phyloP scores from a whole-genome alignment of 140 eudicot species.

The Erigeron philadelphicus region DNA sequence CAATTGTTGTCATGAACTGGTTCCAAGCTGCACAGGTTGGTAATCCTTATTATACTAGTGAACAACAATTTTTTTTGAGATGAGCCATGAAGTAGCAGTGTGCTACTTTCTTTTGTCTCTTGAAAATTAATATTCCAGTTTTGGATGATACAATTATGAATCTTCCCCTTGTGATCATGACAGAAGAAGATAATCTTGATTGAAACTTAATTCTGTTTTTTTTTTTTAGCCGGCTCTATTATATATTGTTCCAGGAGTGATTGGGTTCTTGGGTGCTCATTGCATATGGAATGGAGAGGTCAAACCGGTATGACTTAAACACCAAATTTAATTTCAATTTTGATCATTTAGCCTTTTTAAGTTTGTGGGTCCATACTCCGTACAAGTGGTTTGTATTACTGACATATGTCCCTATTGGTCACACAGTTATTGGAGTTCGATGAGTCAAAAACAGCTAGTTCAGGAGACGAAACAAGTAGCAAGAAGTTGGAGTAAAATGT shows the following conservation, averaged over 20 bases:
- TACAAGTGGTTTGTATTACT: not conserved
- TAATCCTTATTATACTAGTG: not conserved
- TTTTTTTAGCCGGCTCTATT: slow-evolving; percentile 86
- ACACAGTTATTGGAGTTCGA: slow-evolving; percentile 70
- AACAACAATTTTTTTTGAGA: not conserved
- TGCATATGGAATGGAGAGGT: slow-evolving; percentile 95
- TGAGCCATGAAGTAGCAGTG: not conserved
- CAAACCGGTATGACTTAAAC: slow-evolving; percentile 54
- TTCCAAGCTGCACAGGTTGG: slow-evolving; percentile 99
- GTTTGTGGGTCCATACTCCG: not conserved
- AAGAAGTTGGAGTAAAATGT: slow-evolving; percentile 51
- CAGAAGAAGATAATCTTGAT: too few relatives aligned
- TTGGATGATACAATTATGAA: too few relatives aligned
- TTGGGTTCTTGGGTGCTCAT: slow-evolving; percentile 91
- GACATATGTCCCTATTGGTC: slow-evolving; percentile 1
- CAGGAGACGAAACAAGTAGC: slow-evolving; percentile 39
- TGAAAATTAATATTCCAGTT: too few relatives aligned
- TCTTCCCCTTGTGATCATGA: too few relatives aligned
- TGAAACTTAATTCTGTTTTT: not conserved
- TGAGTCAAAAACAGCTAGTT: slow-evolving; percentile 49
- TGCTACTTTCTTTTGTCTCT: too few relatives aligned
- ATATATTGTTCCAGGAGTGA: slow-evolving; percentile 84
- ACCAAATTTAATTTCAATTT: not conserved
- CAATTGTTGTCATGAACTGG: slow-evolving; percentile 96
- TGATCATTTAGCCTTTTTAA: not conserved